Conservation (phyloP, 78 protist genomes). For the Tieghemostelium lacteum region DNA sequence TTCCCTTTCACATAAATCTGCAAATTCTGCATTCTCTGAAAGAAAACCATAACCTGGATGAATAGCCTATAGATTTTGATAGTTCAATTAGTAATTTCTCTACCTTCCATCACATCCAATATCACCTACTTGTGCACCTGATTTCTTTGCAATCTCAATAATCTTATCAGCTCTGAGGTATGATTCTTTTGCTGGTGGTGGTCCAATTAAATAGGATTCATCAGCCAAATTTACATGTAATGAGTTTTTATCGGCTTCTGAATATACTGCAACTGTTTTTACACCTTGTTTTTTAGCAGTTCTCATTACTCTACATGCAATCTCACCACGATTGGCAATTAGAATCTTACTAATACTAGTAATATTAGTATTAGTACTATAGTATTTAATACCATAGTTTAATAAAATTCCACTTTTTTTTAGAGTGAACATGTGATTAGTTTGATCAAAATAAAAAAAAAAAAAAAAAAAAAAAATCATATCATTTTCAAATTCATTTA, state of each 20-base stretch:
- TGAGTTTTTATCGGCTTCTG: slow-evolving; percentile 90
- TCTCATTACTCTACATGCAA: slow-evolving; percentile 93
- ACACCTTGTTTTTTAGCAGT: slow-evolving; percentile 88
- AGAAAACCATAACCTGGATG: slow-evolving; percentile 98
- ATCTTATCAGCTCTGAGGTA: slow-evolving; percentile 86
- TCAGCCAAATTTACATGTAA: slow-evolving; percentile 87
- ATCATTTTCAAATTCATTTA: too few species aligned
- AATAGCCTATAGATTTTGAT: slow-evolving; percentile 78
- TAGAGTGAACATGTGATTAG: too few species aligned
- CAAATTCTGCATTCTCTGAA: slow-evolving; percentile 93
- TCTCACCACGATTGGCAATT: slow-evolving; percentile 94
- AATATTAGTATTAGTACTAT: slow-evolving; percentile 3
- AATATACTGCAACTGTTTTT: slow-evolving; percentile 92
- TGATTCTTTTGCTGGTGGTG: slow-evolving; percentile 77
- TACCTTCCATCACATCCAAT: neutral
- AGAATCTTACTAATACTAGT: slow-evolving; percentile 85
- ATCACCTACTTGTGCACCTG: slow-evolving; percentile 71
- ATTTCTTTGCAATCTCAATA: slow-evolving; percentile 82
- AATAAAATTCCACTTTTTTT: too few species aligned
- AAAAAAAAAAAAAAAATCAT: too few species aligned
- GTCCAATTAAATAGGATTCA: slow-evolving; percentile 87
- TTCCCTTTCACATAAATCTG: slow-evolving; percentile 66
- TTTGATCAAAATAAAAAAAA: too few species aligned
- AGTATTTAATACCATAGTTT: too few species aligned
- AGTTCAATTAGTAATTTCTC: neutral